Conservation (phyloP, 202 grass and related monocot genomes). For the Zizania palustris region DNA sequence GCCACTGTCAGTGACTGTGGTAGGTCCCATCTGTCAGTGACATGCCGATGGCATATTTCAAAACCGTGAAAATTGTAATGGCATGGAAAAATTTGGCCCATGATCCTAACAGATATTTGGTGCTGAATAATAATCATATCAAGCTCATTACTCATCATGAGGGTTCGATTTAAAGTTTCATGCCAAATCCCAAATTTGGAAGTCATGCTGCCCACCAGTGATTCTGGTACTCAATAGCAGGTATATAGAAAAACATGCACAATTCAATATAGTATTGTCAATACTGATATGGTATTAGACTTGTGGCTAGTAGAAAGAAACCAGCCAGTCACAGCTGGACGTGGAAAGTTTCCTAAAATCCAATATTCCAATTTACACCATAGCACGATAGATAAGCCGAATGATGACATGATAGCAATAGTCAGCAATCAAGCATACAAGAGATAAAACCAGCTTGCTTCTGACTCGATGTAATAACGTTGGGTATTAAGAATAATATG, state of each 20-base stretch:
- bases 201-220: background rate
- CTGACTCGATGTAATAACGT: background rate
- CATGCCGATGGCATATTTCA: too few relatives aligned
- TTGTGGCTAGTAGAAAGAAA: slow-evolving; percentile 7
- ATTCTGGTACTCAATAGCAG: background rate
- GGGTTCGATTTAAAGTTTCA: background rate
- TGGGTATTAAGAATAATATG: background rate
- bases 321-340: background rate
- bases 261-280: background rate
- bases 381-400: background rate
- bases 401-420: background rate
- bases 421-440: background rate
- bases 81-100: too few relatives aligned
- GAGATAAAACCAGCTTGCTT: slow-evolving; percentile 5
- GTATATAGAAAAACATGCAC: background rate
- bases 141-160: background rate
- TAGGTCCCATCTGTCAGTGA: too few relatives aligned
- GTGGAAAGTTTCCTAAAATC: background rate
- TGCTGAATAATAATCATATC: background rate
- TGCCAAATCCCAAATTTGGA: background rate
- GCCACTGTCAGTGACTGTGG: too few relatives aligned
- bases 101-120: background rate
- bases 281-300: background rate
- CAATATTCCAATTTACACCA: background rate
- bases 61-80: too few relatives aligned